Conservation (phyloP, 2,329 filamentous ascomycete genomes). For the Monilinia fructicola region DNA sequence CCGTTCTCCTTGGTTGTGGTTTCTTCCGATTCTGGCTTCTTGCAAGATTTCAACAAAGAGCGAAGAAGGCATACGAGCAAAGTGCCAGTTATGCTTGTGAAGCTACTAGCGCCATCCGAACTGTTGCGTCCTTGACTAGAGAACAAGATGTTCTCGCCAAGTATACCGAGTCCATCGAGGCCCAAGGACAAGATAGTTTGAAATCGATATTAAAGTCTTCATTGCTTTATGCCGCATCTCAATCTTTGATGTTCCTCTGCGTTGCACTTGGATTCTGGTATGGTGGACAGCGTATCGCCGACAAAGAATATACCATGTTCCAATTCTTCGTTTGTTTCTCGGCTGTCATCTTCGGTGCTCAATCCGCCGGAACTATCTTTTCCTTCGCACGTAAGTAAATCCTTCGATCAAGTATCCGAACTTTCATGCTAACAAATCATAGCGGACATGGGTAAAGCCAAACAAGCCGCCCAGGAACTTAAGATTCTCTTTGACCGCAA, state of each 20-base stretch:
- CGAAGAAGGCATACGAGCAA: constrained; percentile 75
- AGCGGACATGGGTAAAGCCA: constrained; percentile 88
- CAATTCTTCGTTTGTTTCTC: constrained; percentile 93
- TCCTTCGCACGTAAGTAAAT: constrained; percentile 64
- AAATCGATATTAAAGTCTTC: constrained; percentile 75
- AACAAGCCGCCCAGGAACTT: constrained; percentile 76
- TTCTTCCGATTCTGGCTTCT: constrained; percentile 86
- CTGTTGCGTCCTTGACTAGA: constrained; percentile 85
- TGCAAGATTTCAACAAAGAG: constrained; percentile 72
- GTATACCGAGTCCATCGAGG: constrained; percentile 66
- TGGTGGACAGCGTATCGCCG: constrained; percentile 72
- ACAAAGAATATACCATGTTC: constrained; percentile 70
- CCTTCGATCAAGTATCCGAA: neutral
- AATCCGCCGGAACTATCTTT: constrained; percentile 87
- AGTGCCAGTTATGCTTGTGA: constrained; percentile 90
- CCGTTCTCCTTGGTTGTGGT: constrained; percentile 75
- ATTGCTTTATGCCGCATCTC: constrained; percentile 76
- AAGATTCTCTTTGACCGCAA: constrained; percentile 81
- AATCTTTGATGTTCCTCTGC: constrained; percentile 79
- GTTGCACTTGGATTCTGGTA: constrained; percentile 94
- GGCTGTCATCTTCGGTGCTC: constrained; percentile 84
- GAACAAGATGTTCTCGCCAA: constrained; percentile 75
- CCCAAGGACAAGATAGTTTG: constrained; percentile 67
- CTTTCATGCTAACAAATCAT: constrained; percentile 26
- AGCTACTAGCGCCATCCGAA: constrained; percentile 89